Evolutionary conservation across 345 rosid species (phyloP).

Genomic region (Gossypium ekmanianum): DNA sequence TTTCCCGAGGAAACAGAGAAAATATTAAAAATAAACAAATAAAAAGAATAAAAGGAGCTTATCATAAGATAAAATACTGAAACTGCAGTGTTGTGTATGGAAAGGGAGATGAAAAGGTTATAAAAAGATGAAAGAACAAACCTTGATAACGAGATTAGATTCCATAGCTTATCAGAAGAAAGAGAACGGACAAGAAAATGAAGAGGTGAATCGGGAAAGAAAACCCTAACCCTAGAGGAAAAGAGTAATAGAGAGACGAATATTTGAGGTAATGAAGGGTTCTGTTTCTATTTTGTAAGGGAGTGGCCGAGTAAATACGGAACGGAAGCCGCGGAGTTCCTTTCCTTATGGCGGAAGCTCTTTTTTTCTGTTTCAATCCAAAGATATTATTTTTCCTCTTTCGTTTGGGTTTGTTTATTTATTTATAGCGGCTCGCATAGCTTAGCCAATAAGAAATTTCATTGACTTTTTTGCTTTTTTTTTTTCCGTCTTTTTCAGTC

Average conservation of each 20-base stretch:
- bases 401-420: neutral
- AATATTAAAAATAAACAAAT: no score
- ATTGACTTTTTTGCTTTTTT: neutral
- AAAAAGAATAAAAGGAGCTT: neutral
- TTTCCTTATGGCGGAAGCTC: neutral
- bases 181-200: neutral
- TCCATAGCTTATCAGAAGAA: slow-evolving; percentile 32
- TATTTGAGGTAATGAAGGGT: neutral
- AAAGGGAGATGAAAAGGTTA: neutral
- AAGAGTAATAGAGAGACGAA: neutral
- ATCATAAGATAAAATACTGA: no score
- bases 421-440: neutral
- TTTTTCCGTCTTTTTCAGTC: no score
- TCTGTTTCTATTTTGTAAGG: neutral
- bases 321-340: neutral
- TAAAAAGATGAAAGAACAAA: slow-evolving; percentile 7
- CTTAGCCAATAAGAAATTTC: slow-evolving; percentile 23
- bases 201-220: neutral
- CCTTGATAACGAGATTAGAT: slow-evolving; percentile 58
- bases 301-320: neutral
- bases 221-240: slow-evolving; percentile 13
- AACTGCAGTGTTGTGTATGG: neutral
- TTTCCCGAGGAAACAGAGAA: no score
- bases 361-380: neutral
- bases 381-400: no score